Evolutionary conservation across 2,329 filamentous ascomycete species (phyloP), one percentile per base, ranked within the genome.

Genomic region (Geosmithia flava): DNA sequence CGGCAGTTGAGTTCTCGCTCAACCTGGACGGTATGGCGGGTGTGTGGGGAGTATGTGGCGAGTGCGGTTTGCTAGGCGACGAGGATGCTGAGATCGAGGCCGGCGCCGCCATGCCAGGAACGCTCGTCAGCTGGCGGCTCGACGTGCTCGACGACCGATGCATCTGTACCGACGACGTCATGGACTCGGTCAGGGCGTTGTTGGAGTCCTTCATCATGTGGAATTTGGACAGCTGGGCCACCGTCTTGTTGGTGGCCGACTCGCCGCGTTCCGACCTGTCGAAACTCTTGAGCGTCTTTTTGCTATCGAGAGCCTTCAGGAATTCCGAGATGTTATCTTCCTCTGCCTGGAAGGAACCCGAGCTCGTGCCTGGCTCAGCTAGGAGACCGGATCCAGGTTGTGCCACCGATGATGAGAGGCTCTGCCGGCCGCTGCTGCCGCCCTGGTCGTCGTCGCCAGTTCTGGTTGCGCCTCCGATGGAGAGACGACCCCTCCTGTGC

Each of bases 291-390:
- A 93, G 66, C n/a, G 89, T 91, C 64, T 90, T 95, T 61, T 87
- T 87, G 56, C 81, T 83, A 51, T 97, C 91, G 7, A 98, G 73
- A 52, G 88, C 76, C 58, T 94, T 94, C 52, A 98, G 68, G 56
- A 97, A 98, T 47, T 94, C 89, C 0, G 87, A 88, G 41, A 98
- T 95, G 53, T 93, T 90, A 56, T 95, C 87, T 57, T 95, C 89
- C 55, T 97, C 91, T 0, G 83, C 75, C 52, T 80, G 77, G 44
- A 83, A 69, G 2, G 80, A 83, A 6, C 86, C 71, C 59, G 86
- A 72, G 72, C 81, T 71, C 60, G 83, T 71, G 2, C 74, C 80
- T 23, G 75, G 75, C 53, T 85, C 88, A 29, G 86, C 80, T 46
- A 95, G 72, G 27, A 93, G 70, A 2, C 85, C 88, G 2, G 89